Conservation (phyloP, 306 rosid species). For the Medicago lupulina region DNA sequence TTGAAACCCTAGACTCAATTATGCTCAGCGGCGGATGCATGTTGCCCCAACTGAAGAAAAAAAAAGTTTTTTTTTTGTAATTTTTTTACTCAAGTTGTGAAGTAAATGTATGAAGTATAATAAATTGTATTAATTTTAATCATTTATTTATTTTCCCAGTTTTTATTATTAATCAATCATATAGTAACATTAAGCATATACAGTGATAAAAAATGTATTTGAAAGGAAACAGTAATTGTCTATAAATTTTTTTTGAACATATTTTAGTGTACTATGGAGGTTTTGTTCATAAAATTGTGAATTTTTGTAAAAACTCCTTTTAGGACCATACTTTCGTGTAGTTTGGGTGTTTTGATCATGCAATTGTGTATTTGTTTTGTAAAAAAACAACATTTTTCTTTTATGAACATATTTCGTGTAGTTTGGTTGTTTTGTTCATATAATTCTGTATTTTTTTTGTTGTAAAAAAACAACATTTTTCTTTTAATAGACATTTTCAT, state of each 20-base stretch:
- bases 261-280: no score
- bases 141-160: neutral
- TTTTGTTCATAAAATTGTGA: no score
- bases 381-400: no score
- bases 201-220: neutral
- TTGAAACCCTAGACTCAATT: conserved; percentile 40
- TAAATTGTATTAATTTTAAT: no score
- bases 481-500: no score
- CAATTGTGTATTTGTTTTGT: no score
- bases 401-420: neutral
- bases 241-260: no score
- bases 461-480: no score
- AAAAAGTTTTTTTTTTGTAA: no score
- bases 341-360: no score
- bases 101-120: neutral
- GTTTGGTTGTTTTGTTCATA: neutral
- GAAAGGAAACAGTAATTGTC: neutral
- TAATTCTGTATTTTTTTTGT: no score
- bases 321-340: no score
- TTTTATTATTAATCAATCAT: neutral
- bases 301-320: neutral
- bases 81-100: neutral
- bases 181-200: neutral
- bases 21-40: neutral
- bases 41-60: neutral